Evolutionary conservation across 2,329 filamentous ascomycete genomes (phyloP).

Genomic region (Trichoderma atrobrunneum): DNA sequence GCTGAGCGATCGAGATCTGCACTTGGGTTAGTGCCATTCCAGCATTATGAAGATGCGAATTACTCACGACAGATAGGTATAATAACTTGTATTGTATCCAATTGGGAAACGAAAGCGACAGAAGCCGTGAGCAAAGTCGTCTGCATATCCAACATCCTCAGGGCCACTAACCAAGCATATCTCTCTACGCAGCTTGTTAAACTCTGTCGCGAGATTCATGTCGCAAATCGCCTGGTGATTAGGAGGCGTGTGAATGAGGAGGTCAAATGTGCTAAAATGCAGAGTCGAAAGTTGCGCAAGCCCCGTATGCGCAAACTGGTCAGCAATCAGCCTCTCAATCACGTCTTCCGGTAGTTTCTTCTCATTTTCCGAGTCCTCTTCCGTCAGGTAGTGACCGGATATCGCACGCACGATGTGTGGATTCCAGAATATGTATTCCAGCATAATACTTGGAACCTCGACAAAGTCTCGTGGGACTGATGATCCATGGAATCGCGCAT

Average conservation of each 20-base stretch:
- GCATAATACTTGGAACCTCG: slow-evolving; percentile 63
- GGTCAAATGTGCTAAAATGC: slow-evolving; percentile 74
- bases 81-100: slow-evolving; percentile 76
- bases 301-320: slow-evolving; percentile 1
- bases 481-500: slow-evolving; percentile 60
- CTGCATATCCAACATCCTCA: slow-evolving; percentile 51
- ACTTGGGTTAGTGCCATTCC: not conserved
- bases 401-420: slow-evolving; percentile 56
- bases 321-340: slow-evolving; percentile 66
- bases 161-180: slow-evolving; percentile 68
- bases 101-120: slow-evolving; percentile 69
- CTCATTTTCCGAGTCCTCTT: slow-evolving; percentile 42
- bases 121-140: slow-evolving; percentile 67
- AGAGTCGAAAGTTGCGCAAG: slow-evolving; percentile 41
- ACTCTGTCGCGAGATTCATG: slow-evolving; percentile 58
- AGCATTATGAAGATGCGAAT: too few relatives aligned
- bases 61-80: slow-evolving; percentile 64
- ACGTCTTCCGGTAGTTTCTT: slow-evolving; percentile 67
- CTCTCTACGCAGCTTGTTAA: slow-evolving; percentile 65
- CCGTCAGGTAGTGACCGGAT: slow-evolving; percentile 64
- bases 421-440: slow-evolving; percentile 67
- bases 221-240: slow-evolving; percentile 60
- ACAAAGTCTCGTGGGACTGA: slow-evolving; percentile 61
- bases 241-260: slow-evolving; percentile 66
- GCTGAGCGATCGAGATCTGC: slow-evolving; percentile 3